phyloP scores from a whole-genome alignment of 2,329 filamentous ascomycete genomes.

The Cladophialophora chaetospira region DNA sequence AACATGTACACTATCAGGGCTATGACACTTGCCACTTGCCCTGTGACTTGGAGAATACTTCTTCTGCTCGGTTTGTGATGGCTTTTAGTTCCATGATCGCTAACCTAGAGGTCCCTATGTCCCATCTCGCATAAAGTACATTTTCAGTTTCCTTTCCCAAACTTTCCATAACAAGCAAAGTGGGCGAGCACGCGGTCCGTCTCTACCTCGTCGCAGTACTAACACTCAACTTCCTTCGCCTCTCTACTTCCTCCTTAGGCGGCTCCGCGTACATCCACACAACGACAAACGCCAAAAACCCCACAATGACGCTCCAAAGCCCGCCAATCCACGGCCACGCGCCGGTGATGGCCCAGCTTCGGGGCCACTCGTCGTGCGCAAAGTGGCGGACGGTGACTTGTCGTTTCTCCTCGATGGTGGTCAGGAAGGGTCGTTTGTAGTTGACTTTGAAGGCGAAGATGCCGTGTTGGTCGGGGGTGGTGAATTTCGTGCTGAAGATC shows the following conservation, averaged over 20 bases:
- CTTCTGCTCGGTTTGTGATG: too few relatives aligned
- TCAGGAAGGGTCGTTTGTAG: conserved; percentile 93
- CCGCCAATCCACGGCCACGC: conserved; percentile 95
- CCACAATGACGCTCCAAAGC: conserved; percentile 77
- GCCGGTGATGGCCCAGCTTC: conserved; percentile 84
- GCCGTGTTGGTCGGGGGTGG: conserved; percentile 91
- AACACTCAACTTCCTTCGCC: conserved; percentile 25
- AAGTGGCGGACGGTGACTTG: conserved; percentile 95
- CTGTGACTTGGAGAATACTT: too few relatives aligned
- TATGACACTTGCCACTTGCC: too few relatives aligned
- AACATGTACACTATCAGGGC: too few relatives aligned
- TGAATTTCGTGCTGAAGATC: conserved; percentile 74
- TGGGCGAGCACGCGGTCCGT: too few relatives aligned
- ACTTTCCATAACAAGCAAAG: not conserved
- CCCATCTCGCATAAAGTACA: not conserved
- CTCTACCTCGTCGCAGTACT: conserved; percentile 13
- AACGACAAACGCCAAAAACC: conserved; percentile 81
- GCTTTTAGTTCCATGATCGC: not conserved
- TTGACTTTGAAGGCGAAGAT: conserved; percentile 99
- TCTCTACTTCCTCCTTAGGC: conserved; percentile 32
- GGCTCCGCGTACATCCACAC: conserved; percentile 83
- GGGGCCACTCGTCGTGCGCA: conserved; percentile 93
- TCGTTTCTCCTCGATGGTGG: conserved; percentile 86
- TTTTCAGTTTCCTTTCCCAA: not conserved
- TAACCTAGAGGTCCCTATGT: not conserved